Conservation (phyloP, 2,329 filamentous ascomycete genomes). For the Gyromitra esculenta region DNA sequence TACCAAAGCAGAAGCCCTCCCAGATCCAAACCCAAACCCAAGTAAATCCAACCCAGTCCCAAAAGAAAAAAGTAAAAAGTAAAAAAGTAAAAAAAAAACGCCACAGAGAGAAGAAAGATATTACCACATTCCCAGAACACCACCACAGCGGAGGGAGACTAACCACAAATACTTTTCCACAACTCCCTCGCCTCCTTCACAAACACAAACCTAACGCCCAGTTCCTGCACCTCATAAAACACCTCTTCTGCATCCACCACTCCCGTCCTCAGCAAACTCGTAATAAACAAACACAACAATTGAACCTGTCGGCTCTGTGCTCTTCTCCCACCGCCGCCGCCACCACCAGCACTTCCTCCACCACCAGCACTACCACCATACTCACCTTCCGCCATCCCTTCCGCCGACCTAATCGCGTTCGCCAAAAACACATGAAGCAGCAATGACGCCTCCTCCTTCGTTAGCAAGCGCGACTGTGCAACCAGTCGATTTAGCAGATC, state of each 20-base stretch:
- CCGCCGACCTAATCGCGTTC: conserved; percentile 49
- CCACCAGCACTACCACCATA: conserved; percentile 8
- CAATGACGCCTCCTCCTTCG: conserved; percentile 34
- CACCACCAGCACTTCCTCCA: conserved; percentile 6
- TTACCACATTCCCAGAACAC: background rate
- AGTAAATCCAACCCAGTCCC: background rate
- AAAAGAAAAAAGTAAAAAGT: background rate
- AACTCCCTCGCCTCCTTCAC: conserved; percentile 60
- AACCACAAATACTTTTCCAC: conserved; percentile 59
- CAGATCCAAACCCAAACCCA: background rate
- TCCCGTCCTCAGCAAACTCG: conserved; percentile 43
- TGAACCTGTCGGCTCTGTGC: conserved; percentile 46
- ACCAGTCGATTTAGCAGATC: conserved; percentile 50
- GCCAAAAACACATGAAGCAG: conserved; percentile 49
- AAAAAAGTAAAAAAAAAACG: conserved; percentile 12
- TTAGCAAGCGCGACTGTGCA: conserved; percentile 32
- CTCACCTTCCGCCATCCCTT: conserved; percentile 41
- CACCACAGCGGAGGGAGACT: background rate
- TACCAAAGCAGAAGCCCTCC: conserved; percentile 10
- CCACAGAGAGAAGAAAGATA: conserved; percentile 9
- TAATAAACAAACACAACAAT: conserved; percentile 53
- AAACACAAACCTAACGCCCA: conserved; percentile 53
- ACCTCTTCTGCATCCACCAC: conserved; percentile 47
- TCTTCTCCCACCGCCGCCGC: conserved; percentile 22
- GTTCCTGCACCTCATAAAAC: conserved; percentile 53